Conservation (phyloP, 1,284 basidiomycete genomes). For the Singerocomus inundabilis region DNA sequence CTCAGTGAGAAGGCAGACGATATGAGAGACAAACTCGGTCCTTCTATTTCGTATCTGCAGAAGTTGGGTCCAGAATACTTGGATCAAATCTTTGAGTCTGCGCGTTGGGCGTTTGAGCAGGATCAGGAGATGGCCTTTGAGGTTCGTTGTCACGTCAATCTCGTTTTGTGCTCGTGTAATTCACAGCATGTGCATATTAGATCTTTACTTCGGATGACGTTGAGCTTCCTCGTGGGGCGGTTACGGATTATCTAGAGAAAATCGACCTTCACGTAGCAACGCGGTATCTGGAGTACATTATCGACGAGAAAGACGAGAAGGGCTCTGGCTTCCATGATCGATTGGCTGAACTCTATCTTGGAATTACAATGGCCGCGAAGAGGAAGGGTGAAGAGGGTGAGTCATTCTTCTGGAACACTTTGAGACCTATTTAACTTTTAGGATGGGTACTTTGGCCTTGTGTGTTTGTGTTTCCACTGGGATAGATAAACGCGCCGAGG, state of each 20-base stretch:
- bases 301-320: constrained; percentile 71
- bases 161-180: neutral
- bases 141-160: constrained; percentile 39
- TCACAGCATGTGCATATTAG: constrained; percentile 37
- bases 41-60: constrained; percentile 89
- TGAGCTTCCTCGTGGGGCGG: constrained; percentile 75
- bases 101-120: constrained; percentile 83
- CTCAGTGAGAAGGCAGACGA: constrained; percentile 80
- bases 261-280: constrained; percentile 68
- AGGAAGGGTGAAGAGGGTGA: constrained; percentile 54
- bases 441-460: neutral
- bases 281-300: constrained; percentile 86
- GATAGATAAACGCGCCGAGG: constrained; percentile 43
- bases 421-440: neutral
- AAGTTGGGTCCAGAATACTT: constrained; percentile 83
- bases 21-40: constrained; percentile 74
- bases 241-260: constrained; percentile 76
- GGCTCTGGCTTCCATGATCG: constrained; percentile 80
- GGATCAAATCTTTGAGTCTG: constrained; percentile 74
- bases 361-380: constrained; percentile 56
- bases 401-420: constrained; percentile 16
- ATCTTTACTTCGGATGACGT: constrained; percentile 96
- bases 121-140: constrained; percentile 75
- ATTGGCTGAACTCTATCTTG: constrained; percentile 82
- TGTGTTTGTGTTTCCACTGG: neutral